Conservation (phyloP, 108 stramenopile genomes). For the Parmales sp. region DNA sequence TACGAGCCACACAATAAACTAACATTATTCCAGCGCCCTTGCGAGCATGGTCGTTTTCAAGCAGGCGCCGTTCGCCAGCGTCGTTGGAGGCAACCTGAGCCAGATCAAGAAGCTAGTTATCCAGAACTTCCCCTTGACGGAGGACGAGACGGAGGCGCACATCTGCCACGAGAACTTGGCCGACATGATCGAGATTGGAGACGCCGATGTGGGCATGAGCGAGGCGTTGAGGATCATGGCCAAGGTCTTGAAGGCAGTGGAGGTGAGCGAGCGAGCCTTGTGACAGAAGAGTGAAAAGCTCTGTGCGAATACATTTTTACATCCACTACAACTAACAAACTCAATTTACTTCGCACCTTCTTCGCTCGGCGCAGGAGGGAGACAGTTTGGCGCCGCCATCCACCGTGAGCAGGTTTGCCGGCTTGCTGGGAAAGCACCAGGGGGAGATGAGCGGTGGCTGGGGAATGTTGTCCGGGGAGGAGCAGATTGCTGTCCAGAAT, state of each 20-base stretch:
- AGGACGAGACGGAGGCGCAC: conserved; percentile 59
- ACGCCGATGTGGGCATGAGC: conserved; percentile 19
- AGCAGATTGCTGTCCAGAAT: background rate
- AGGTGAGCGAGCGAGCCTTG: background rate
- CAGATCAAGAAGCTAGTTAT: conserved; percentile 33
- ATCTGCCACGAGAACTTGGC: conserved; percentile 54
- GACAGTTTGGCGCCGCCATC: conserved; percentile 43
- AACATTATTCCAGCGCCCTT: conserved; percentile 49
- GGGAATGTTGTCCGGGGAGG: background rate
- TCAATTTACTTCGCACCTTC: too few species aligned
- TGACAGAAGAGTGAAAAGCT: conserved; percentile 35
- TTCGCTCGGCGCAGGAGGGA: conserved; percentile 38
- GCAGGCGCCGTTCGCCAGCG: conserved; percentile 28
- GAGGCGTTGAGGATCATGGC: too few species aligned
- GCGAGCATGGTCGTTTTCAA: conserved; percentile 46
- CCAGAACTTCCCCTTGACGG: conserved; percentile 46
- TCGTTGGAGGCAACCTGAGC: conserved; percentile 23
- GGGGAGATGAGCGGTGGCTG: background rate
- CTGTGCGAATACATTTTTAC: too few species aligned
- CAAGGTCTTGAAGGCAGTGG: too few species aligned
- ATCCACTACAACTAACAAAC: too few species aligned
- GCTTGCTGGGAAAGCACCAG: conserved; percentile 35
- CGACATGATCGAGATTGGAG: conserved; percentile 41
- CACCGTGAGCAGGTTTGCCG: conserved; percentile 34
- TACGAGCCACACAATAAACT: too few species aligned